Evolutionary conservation across 139 green algal genomes (phyloP).

Genomic region (Gonium pectorale): DNA sequence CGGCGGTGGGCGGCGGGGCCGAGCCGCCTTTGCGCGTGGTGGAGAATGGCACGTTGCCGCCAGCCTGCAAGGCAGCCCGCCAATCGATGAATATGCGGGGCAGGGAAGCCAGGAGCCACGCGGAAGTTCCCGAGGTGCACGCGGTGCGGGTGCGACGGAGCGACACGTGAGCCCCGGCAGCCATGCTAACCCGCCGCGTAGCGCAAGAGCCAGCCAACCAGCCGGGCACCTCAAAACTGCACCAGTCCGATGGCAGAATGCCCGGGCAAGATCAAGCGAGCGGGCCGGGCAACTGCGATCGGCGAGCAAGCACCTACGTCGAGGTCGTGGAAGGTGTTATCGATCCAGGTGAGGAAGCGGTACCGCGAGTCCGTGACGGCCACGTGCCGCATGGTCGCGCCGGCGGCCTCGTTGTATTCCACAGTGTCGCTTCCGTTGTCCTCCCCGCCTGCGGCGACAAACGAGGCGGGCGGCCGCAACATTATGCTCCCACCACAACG

Average conservation of each 20-base stretch:
- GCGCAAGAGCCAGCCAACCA: no score
- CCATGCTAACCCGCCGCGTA: no score
- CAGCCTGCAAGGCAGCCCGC: neutral
- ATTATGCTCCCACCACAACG: no score
- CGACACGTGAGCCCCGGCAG: no score
- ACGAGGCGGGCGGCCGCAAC: no score
- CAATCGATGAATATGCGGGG: no score
- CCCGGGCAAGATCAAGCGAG: neutral
- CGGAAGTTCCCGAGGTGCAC: no score
- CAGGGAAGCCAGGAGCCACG: no score
- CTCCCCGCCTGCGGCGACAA: no score
- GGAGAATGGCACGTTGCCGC: slow-evolving; percentile 14
- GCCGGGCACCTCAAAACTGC: no score
- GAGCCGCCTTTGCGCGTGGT: neutral
- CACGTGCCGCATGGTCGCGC: slow-evolving; percentile 22
- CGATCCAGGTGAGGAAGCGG: slow-evolving; percentile 68
- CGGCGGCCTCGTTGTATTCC: neutral
- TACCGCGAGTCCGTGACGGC: slow-evolving; percentile 33
- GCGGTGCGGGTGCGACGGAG: no score
- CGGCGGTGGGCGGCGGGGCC: neutral
- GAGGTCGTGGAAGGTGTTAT: slow-evolving; percentile 64
- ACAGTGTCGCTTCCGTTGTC: neutral
- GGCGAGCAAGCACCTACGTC: slow-evolving; percentile 18
- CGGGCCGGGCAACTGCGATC: neutral
- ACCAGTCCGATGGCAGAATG: no score